phyloP scores from a whole-genome alignment of 2,329 filamentous ascomycete genomes.

The Dendryphion nanum region DNA sequence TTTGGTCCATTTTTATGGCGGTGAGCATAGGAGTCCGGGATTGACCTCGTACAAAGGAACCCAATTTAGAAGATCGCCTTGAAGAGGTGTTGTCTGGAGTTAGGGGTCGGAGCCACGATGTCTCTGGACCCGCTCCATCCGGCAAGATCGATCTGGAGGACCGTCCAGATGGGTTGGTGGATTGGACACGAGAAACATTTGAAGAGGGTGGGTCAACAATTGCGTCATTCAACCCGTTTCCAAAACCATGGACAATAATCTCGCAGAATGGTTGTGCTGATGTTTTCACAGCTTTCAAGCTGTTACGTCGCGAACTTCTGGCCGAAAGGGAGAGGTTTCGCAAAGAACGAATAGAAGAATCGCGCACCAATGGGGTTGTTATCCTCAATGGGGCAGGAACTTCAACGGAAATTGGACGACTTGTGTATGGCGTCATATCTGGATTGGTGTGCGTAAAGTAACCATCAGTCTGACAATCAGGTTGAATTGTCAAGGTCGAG shows the following conservation, averaged over 20 bases:
- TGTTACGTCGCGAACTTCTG: constrained; percentile 28
- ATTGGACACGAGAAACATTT: constrained; percentile 1
- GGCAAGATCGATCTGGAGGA: constrained; percentile 15
- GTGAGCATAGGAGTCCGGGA: constrained; percentile 23
- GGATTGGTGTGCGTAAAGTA: constrained; percentile 31
- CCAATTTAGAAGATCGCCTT: constrained; percentile 10
- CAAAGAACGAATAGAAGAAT: constrained; percentile 36
- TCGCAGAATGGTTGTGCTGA: constrained; percentile 32
- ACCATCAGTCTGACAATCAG: constrained; percentile 47
- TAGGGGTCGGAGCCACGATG: not conserved
- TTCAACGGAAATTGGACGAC: constrained; percentile 30
- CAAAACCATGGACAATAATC: constrained; percentile 40
- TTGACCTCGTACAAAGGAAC: constrained; percentile 5
- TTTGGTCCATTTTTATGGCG: constrained; percentile 17
- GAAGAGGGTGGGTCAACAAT: constrained; percentile 7
- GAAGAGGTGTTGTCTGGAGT: not conserved
- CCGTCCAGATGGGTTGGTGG: constrained; percentile 3
- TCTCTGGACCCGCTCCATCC: constrained; percentile 12
- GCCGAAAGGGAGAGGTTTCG: constrained; percentile 27
- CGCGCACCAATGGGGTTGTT: constrained; percentile 24
- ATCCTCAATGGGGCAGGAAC: constrained; percentile 26
- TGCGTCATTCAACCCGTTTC: constrained; percentile 34
- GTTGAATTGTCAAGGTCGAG: constrained; percentile 34
- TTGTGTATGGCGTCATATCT: constrained; percentile 10
- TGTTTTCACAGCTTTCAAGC: constrained; percentile 17